Conservation (phyloP, 495 filamentous ascomycete genomes). For the Talaromyces ruber region DNA sequence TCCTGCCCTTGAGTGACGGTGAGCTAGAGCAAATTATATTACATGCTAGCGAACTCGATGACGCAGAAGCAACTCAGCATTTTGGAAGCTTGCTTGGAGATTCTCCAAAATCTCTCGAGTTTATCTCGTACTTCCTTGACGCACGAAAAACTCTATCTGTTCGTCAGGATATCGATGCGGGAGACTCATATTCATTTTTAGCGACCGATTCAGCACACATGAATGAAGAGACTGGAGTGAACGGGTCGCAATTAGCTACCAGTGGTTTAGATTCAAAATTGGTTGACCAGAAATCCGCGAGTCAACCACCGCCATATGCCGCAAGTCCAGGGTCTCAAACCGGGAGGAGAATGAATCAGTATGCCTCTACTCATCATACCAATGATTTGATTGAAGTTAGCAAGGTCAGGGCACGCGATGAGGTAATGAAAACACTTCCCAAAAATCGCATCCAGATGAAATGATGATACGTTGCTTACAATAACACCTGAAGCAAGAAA, state of each 20-base stretch:
- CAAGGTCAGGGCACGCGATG: slow-evolving; percentile 25
- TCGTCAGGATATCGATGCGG: background rate
- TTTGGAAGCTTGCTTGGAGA: background rate
- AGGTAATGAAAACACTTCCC: slow-evolving; percentile 10
- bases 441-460: background rate
- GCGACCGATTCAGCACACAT: background rate
- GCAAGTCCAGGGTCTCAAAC: background rate
- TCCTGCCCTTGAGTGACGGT: slow-evolving; percentile 1
- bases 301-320: background rate
- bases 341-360: background rate
- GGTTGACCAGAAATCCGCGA: background rate
- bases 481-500: slow-evolving; percentile 18
- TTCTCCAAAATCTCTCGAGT: background rate
- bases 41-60: background rate
- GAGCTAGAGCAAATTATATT: background rate
- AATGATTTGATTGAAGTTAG: slow-evolving; percentile 30
- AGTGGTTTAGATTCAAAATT: background rate
- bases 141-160: background rate
- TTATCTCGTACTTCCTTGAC: background rate
- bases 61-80: background rate
- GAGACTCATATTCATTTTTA: background rate
- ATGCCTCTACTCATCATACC: slow-evolving; percentile 6
- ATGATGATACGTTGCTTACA: background rate
- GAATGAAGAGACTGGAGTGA: background rate
- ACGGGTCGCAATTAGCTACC: background rate